Evolutionary conservation across 2,329 filamentous ascomycete genomes (phyloP), one percentile per base, ranked within the genome.

Genomic region (Colletotrichum noveboracense): DNA sequence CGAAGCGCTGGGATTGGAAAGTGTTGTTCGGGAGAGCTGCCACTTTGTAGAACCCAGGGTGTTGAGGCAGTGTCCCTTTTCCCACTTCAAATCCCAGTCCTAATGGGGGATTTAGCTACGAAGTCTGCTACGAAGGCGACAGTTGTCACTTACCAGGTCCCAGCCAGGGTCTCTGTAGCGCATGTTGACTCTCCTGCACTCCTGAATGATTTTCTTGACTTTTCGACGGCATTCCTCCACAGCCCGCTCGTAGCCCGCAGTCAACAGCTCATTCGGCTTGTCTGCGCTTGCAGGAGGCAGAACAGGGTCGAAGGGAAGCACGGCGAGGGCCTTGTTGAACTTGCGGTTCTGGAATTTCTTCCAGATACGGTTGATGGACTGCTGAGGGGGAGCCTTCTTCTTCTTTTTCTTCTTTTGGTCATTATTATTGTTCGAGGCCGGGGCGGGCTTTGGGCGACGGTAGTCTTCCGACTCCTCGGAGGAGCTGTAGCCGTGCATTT

Each of bases 101-200:
- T 92, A 73, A 7, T 67, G 70, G 30, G 18, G 5, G 7, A 1
- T 5, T 76, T 38, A 76, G 74, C 28, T 28, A 43, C 32, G 2
- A n/a, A 36, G 32, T 14, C 3, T 38, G n/a, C 6, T 62, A 36
- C 18, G 18, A 32, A 61, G 18, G 18, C 28, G 28, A 24, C 3
- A 10, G 13, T 14, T n/a, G 21, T 18, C 6, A 88, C 89, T 82
- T 81, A 91, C 90, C 81, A 92, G 80, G 78, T 91, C 90, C 83
- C 87, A 92, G 2, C 88, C 89, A 1, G 91, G 90, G 78, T 94
- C 93, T 28, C 94, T 90, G 81, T 97, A 97, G 80, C 95, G 93
- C 82, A 93, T 94, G 80, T 97, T 97, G 48, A 96, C 88, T 26
- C 94, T 88, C 77, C 89, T 88, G 84, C 95, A 97, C 79, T 92